These are phyloP conservation scores for Camelina laxa DNA, from an alignment of 345 rosid genomes.

Conservation along the genomic window DNA sequence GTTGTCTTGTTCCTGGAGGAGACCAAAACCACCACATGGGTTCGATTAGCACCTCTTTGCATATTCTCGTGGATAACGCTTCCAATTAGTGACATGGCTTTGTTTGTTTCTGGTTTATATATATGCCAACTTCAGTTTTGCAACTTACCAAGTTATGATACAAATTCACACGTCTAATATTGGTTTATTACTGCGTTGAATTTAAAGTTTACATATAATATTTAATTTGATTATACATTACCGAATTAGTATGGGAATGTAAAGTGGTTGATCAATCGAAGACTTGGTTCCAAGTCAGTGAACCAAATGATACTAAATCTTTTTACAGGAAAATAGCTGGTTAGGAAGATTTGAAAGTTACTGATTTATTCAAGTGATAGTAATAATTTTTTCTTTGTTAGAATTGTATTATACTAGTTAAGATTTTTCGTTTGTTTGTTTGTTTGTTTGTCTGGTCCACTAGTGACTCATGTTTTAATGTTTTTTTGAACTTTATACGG, in stretches of 20 bases:
- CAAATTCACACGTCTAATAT: neutral
- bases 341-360: neutral
- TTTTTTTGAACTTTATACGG: neutral
- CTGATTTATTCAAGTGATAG: neutral
- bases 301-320: no score
- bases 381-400: neutral
- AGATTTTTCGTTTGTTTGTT: no score
- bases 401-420: neutral
- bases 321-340: neutral
- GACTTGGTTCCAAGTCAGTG: no score
- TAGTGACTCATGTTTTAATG: neutral
- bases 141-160: neutral
- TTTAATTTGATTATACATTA: no score
- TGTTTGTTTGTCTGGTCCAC: neutral
- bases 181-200: no score
- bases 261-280: no score
- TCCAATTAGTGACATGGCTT: neutral
- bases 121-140: neutral
- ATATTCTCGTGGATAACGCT: neutral
- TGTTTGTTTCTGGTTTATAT: neutral
- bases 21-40: constrained; percentile 15
- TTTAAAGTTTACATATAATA: no score
- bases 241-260: neutral
- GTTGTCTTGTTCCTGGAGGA: constrained; percentile 2
- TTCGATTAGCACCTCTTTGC: constrained; percentile 1